Conservation (phyloP, 176 grass and related monocot genomes). For the Triticum monococcum region DNA sequence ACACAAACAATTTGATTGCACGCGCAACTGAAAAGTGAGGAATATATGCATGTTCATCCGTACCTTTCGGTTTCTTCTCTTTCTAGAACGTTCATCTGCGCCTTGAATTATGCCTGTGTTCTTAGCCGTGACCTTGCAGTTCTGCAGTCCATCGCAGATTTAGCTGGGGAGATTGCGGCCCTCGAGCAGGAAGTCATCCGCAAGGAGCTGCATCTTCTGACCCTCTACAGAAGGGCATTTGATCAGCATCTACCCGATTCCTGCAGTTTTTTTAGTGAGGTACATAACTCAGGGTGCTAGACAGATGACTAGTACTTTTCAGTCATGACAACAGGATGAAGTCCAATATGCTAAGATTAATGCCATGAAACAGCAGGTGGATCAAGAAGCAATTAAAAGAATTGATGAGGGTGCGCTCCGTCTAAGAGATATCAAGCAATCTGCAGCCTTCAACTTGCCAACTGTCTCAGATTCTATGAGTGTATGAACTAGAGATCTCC, state of each 20-base stretch:
- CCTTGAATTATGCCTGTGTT: background rate
- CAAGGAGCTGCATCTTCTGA: conserved; percentile 78
- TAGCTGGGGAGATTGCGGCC: conserved; percentile 79
- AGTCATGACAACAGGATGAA: background rate
- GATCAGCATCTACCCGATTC: conserved; percentile 62
- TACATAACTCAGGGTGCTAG: background rate
- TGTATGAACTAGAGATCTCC: conserved; percentile 9
- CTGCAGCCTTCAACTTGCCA: conserved; percentile 40
- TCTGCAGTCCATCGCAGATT: conserved; percentile 62
- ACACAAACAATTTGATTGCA: background rate
- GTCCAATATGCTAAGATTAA: conserved; percentile 14
- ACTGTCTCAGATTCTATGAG: conserved; percentile 38
- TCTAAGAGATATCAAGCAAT: conserved; percentile 48
- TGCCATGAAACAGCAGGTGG: conserved; percentile 26
- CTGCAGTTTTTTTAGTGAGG: conserved; percentile 38
- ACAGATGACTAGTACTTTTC: background rate
- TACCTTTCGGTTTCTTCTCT: background rate
- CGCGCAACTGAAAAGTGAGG: background rate
- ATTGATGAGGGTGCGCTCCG: conserved; percentile 41
- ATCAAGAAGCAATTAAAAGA: conserved; percentile 39
- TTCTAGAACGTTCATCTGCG: background rate
- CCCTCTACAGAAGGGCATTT: conserved; percentile 78
- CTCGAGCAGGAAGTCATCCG: conserved; percentile 80
- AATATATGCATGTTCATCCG: background rate
- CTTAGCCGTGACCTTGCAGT: conserved; percentile 40